phyloP scores from a whole-genome alignment of 768 basidiomycete species.

The Podaxis pistillaris region DNA sequence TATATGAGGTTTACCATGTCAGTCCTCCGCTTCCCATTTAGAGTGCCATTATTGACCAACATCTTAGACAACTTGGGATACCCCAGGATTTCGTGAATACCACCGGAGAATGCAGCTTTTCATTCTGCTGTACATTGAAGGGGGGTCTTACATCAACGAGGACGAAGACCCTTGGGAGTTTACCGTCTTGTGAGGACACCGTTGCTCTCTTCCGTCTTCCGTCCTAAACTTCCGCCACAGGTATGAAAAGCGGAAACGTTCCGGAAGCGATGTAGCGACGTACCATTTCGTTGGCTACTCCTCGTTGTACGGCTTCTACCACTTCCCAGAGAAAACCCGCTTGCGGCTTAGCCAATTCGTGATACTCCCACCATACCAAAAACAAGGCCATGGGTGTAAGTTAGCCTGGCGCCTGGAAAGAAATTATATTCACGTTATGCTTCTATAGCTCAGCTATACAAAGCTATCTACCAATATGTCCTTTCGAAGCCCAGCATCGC shows the following conservation, averaged over 20 bases:
- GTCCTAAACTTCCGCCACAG: conserved; percentile 34
- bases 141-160: conserved; percentile 91
- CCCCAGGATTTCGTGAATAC: conserved; percentile 87
- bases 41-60: background rate
- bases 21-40: conserved; percentile 26
- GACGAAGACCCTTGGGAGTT: conserved; percentile 96
- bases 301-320: conserved; percentile 93
- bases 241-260: conserved; percentile 79
- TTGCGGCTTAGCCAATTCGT: conserved; percentile 94
- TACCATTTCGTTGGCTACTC: conserved; percentile 97
- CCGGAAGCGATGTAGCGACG: conserved; percentile 45
- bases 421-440: background rate
- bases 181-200: conserved; percentile 67
- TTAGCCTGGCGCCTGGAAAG: conserved; percentile 1
- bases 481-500: conserved; percentile 64
- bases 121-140: conserved; percentile 93
- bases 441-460: conserved; percentile 77
- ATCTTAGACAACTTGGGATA: conserved; percentile 76
- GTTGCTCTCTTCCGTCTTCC: background rate
- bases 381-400: conserved; percentile 88
- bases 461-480: conserved; percentile 77
- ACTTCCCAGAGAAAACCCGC: conserved; percentile 88
- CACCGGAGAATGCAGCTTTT: conserved; percentile 93
- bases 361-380: conserved; percentile 87
- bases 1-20: conserved; percentile 91